phyloP scores from a whole-genome alignment of 2,329 filamentous ascomycete genomes.

The Alternaria burnsii region DNA sequence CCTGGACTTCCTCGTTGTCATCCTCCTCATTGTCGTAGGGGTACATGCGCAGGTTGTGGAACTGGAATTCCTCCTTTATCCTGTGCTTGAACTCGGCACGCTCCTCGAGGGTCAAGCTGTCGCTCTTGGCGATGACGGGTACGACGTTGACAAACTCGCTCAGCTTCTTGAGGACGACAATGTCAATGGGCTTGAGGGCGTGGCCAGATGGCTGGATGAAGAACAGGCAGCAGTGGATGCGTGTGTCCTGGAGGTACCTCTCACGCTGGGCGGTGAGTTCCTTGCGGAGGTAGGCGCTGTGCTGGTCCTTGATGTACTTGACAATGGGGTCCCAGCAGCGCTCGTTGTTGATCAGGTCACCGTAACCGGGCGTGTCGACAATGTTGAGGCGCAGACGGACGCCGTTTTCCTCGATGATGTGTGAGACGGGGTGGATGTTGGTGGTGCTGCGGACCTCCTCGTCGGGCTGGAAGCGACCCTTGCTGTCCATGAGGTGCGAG shows the following conservation, averaged over 20 bases:
- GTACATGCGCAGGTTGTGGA: slow-evolving; percentile 99
- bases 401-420: slow-evolving; percentile 99
- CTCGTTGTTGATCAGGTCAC: slow-evolving; percentile 99
- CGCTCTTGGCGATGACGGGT: slow-evolving; percentile 97
- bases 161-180: slow-evolving; percentile 99
- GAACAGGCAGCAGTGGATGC: slow-evolving; percentile 99
- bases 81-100: slow-evolving; percentile 93
- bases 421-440: slow-evolving; percentile 96
- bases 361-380: slow-evolving; percentile 97
- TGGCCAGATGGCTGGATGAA: slow-evolving; percentile 99
- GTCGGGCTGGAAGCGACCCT: slow-evolving; percentile 90
- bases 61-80: slow-evolving; percentile 99
- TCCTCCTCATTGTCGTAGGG: slow-evolving; percentile 99
- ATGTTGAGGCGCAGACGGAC: slow-evolving; percentile 98
- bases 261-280: slow-evolving; percentile 99
- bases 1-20: slow-evolving; percentile 91
- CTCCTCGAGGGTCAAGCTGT: slow-evolving; percentile 95
- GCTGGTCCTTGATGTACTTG: slow-evolving; percentile 99
- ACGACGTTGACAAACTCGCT: slow-evolving; percentile 99
- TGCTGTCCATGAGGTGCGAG: slow-evolving; percentile 98
- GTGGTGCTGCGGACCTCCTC: slow-evolving; percentile 95
- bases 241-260: slow-evolving; percentile 98
- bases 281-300: slow-evolving; percentile 98
- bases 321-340: slow-evolving; percentile 99
- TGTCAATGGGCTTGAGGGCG: slow-evolving; percentile 98